Base-by-base conservation (phyloP, 163 green algal genomes). In the Volvox carteri region DNA sequence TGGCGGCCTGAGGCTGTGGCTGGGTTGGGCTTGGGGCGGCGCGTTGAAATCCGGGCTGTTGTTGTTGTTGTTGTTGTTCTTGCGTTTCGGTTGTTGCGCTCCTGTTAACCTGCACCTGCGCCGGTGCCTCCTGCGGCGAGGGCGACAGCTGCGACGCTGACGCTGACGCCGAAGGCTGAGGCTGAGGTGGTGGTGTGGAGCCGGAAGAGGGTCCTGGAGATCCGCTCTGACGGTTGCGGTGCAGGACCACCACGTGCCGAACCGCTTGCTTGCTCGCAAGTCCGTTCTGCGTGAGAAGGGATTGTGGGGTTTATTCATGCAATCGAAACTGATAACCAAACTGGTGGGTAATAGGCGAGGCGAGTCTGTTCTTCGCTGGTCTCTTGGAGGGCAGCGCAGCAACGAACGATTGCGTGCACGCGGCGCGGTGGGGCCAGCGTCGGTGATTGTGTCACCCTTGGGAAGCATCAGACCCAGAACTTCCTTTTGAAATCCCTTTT, bases 241-340 rank as follows among this genome's bases (percentile, higher is more conserved):
- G 83, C 25, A 65, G 56, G 35, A 81, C 60, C 23, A 81, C 83
- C 23, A 75, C 35, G 1, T 68, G 67, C 2, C 68, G 48, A 21
- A 50, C 5, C 23, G 83, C 70, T 19, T 73, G 25, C 68, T 81
- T 88, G 67, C 52, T 88, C 5, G 35, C 68, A 4, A 88, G 35
- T 1, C 83, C 83, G 37, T 48, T 80, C 81, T 87, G 67, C 42
- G 78, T 18, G 48, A 35, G 77, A 58, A 9, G n/a, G 4, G 39
- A 42, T 21, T 35, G 19, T 7, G 30, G 30, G 33, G 28, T 25
- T 4, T 65, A 19, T 65, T 12, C 54, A 65, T 65, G 54, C 28
- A 23, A 65, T n/a, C n/a, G n/a, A n/a, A n/a, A n/a, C n/a, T n/a
- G n/a, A n/a, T n/a, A n/a, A n/a, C n/a, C n/a, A n/a, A n/a, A n/a